phyloP scores from a whole-genome alignment of 108 stramenopile species.

The Cyclostephanos invisitatus region DNA sequence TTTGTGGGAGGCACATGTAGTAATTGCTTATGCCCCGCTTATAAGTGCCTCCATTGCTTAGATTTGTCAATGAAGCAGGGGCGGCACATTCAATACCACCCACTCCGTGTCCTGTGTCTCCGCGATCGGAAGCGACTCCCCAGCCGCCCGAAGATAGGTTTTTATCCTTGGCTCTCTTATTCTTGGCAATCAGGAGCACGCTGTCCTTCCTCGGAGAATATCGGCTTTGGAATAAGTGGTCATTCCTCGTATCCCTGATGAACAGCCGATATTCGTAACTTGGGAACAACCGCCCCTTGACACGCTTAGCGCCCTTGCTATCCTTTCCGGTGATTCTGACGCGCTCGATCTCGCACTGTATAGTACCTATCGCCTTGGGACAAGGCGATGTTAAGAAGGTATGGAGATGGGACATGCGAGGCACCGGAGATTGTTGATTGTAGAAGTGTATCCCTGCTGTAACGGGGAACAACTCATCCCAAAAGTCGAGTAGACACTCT shows the following conservation, averaged over 20 bases:
- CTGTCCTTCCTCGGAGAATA: conserved; percentile 58
- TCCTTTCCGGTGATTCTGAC: conserved; percentile 60
- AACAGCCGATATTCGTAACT: conserved; percentile 85
- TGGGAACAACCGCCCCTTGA: conserved; percentile 76
- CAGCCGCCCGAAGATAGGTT: conserved; percentile 9
- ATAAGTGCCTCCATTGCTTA: conserved; percentile 6
- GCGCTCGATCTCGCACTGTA: conserved; percentile 86
- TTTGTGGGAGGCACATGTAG: conserved; percentile 68
- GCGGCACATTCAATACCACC: conserved; percentile 10
- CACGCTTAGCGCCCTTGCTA: conserved; percentile 57
- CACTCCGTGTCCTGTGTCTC: background rate
- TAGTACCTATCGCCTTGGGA: conserved; percentile 78
- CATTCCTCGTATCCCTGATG: conserved; percentile 61
- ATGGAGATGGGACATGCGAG: conserved; percentile 60
- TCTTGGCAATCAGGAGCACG: conserved; percentile 75
- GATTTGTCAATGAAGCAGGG: background rate
- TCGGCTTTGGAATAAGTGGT: conserved; percentile 6
- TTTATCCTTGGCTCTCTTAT: conserved; percentile 55
- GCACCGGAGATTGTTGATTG: conserved; percentile 74
- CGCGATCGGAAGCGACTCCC: background rate
- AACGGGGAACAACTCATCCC: conserved; percentile 77
- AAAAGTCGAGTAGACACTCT: conserved; percentile 82
- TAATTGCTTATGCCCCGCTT: conserved; percentile 82
- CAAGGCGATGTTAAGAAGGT: conserved; percentile 75
- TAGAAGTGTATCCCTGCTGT: conserved; percentile 68